A percentile compares a stretch with the other conserved stretches of the same genome.
These are phyloP conservation scores for Yamadazyma friedrichii DNA, from an alignment of 1,139 yeast genomes.

Conservation along the genomic window DNA sequence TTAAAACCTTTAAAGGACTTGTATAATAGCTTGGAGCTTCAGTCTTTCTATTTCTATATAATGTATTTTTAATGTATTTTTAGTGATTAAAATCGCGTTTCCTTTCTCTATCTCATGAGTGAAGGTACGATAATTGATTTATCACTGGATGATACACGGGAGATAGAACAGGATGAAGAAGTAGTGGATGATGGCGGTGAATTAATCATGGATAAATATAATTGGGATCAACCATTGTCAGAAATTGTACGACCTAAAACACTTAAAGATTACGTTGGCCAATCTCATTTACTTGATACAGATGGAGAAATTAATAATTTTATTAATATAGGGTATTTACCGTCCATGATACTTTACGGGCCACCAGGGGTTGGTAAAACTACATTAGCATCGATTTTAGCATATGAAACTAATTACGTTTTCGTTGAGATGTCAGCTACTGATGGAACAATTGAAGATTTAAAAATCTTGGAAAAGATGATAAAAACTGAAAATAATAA, in stretches of 20 bases:
- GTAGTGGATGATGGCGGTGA: slow-evolving; percentile 1
- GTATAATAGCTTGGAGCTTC: not conserved
- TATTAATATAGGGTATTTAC: slow-evolving; percentile 37
- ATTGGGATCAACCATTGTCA: slow-evolving; percentile 12
- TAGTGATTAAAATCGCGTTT: not conserved
- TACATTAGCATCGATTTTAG: slow-evolving; percentile 39
- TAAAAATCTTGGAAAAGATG: slow-evolving; percentile 25
- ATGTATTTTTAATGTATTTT: not conserved
- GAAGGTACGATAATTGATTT: not conserved
- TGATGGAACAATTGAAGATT: slow-evolving; percentile 29
- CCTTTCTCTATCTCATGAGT: too few relatives aligned
- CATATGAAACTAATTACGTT: slow-evolving; percentile 33
- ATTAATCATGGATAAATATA: not conserved
- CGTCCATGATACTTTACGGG: slow-evolving; percentile 44
- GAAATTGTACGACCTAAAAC: slow-evolving; percentile 23
- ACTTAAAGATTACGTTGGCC: slow-evolving; percentile 36
- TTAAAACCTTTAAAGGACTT: too few relatives aligned
- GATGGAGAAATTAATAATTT: slow-evolving; percentile 34
- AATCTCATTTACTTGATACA: slow-evolving; percentile 28
- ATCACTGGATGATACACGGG: not conserved
- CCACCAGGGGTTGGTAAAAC: slow-evolving; percentile 52
- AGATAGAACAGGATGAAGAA: not conserved
- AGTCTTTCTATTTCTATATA: not conserved
- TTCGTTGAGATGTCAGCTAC: slow-evolving; percentile 44
- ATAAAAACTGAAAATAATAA: slow-evolving; percentile 25